A percentile compares a stretch with the other conserved stretches of the same genome.
These are phyloP conservation scores for Striga asiatica DNA, from an alignment of 257 asterid genomes.

Conservation along the genomic window DNA sequence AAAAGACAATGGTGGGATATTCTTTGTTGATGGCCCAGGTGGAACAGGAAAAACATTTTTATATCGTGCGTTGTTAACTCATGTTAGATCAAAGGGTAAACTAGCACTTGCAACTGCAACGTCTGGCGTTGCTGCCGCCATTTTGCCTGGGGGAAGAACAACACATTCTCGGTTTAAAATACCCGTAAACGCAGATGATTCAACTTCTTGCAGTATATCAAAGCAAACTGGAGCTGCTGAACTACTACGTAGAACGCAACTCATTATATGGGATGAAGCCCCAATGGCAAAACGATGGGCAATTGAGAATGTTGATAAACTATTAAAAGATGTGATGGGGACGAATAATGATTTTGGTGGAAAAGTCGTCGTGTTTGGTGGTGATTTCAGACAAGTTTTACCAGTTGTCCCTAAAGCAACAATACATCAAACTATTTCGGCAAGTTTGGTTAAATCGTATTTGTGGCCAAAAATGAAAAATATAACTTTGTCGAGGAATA, in stretches of 20 bases:
- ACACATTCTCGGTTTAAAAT: neutral
- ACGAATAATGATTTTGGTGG: neutral
- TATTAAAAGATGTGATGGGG: neutral
- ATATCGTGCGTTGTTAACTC: neutral
- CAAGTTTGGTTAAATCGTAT: neutral
- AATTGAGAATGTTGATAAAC: neutral
- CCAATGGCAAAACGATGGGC: neutral
- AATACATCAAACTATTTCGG: neutral
- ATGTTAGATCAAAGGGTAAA: neutral
- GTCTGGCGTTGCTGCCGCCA: neutral
- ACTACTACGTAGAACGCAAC: neutral
- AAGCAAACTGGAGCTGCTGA: neutral
- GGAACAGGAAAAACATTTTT: neutral
- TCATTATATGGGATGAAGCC: neutral
- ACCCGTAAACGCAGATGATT: neutral
- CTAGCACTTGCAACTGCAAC: neutral
- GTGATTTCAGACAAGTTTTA: neutral
- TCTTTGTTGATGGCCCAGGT: neutral
- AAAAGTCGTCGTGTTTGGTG: neutral
- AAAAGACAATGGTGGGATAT: neutral
- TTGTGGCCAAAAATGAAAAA: neutral
- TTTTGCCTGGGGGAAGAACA: neutral
- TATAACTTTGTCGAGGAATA: neutral
- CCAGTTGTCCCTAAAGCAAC: neutral
- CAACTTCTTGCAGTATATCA: neutral